Evolutionary conservation across 164 flowering plant species (phyloP).

Genomic region (Saururus chinensis): DNA sequence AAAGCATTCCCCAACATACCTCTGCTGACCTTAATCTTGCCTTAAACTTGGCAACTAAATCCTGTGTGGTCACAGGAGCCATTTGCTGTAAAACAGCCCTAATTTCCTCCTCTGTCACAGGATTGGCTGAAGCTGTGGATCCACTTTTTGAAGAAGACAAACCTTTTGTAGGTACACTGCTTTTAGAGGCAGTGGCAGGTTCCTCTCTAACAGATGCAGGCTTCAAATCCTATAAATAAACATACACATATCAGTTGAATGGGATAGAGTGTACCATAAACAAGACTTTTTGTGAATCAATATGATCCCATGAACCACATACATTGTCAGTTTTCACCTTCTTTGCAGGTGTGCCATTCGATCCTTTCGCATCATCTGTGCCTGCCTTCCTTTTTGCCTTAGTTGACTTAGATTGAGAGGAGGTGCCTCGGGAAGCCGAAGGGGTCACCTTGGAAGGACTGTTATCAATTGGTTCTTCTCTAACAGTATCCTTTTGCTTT

Average conservation of each 20-base stretch:
- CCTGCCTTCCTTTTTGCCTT: constrained; percentile 79
- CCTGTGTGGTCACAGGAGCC: constrained; percentile 73
- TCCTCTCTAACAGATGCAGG: constrained; percentile 46
- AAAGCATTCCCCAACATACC: constrained; percentile 25
- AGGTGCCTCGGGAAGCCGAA: constrained; percentile 55
- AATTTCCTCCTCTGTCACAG: constrained; percentile 87
- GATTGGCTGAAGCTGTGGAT: constrained; percentile 38
- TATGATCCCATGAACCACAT: background rate
- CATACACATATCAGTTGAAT: background rate
- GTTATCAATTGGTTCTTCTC: constrained; percentile 75
- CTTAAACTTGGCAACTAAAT: constrained; percentile 76
- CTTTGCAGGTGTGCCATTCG: constrained; percentile 51
- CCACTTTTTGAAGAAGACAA: constrained; percentile 23
- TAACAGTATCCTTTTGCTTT: constrained; percentile 63
- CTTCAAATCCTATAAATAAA: constrained; percentile 37
- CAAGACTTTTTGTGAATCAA: no score
- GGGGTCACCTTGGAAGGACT: constrained; percentile 52
- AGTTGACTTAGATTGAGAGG: constrained; percentile 59
- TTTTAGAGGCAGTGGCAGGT: constrained; percentile 25
- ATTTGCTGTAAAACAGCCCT: constrained; percentile 61
- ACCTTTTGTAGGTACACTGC: constrained; percentile 27
- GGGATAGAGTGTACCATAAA: no score
- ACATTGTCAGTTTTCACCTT: constrained; percentile 53
- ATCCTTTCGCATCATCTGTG: constrained; percentile 58
- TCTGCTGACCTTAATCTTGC: constrained; percentile 52